Conservation (phyloP, 2,329 filamentous ascomycete genomes). For the Xylaria polymorpha region DNA sequence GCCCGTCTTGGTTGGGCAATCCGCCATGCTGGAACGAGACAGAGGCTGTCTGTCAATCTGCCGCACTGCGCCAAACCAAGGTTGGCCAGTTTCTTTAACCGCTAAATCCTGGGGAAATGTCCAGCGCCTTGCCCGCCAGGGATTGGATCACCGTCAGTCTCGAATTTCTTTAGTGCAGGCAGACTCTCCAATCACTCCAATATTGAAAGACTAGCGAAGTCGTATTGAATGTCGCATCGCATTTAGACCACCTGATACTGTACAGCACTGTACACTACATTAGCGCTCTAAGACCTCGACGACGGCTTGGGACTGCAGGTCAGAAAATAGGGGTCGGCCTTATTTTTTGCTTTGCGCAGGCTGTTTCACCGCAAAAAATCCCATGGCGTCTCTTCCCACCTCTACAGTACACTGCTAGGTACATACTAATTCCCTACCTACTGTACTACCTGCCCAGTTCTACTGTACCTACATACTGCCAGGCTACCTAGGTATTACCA, state of each 20-base stretch:
- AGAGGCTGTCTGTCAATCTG: constrained; percentile 34
- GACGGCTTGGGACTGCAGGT: constrained; percentile 19
- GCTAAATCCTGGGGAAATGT: constrained; percentile 40
- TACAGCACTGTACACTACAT: constrained; percentile 29
- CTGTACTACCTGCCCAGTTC: too few species aligned
- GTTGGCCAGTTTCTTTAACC: constrained; percentile 38
- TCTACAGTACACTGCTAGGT: too few species aligned
- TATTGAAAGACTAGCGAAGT: constrained; percentile 26
- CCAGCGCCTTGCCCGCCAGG: constrained; percentile 34
- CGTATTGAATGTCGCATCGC: constrained; percentile 27
- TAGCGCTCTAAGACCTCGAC: constrained; percentile 17
- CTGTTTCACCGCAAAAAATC: constrained; percentile 28
- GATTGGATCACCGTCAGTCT: constrained; percentile 29
- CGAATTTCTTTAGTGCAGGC: constrained; percentile 14
- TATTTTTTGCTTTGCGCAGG: constrained; percentile 18
- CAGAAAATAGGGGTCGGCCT: constrained; percentile 32
- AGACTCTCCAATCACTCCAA: constrained; percentile 16
- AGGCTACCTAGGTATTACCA: not conserved
- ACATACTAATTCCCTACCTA: too few species aligned
- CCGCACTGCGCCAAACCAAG: constrained; percentile 36
- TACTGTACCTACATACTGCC: too few species aligned
- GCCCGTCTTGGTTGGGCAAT: constrained; percentile 24
- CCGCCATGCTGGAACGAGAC: constrained; percentile 33
- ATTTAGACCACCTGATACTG: constrained; percentile 15
- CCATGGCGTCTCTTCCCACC: not conserved